Conservation (phyloP, 495 filamentous ascomycete species). For the Penicillium alfredii region DNA sequence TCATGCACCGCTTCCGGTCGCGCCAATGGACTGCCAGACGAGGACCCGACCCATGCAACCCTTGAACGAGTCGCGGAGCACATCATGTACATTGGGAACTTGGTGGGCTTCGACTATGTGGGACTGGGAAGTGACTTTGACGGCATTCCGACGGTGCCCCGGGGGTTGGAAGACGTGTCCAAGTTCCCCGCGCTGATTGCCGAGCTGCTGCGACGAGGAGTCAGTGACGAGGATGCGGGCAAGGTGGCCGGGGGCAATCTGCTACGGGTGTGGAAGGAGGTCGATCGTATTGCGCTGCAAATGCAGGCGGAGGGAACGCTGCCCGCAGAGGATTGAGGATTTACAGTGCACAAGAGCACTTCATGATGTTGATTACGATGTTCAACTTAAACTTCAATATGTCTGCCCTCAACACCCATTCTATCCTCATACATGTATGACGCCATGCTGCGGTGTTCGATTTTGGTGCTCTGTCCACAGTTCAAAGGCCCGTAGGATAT, state of each 20-base stretch:
- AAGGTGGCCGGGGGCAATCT: slow-evolving; percentile 70
- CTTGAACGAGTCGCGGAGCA: slow-evolving; percentile 70
- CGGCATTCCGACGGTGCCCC: slow-evolving; percentile 44
- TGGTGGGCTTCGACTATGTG: slow-evolving; percentile 55
- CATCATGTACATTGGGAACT: slow-evolving; percentile 49
- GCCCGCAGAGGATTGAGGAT: slow-evolving; percentile 55
- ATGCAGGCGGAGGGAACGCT: slow-evolving; percentile 54
- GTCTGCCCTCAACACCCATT: too few species aligned
- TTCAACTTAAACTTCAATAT: too few species aligned
- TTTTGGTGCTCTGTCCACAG: background rate
- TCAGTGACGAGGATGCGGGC: slow-evolving; percentile 59
- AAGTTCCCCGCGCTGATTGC: slow-evolving; percentile 77
- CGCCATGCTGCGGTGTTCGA: too few species aligned
- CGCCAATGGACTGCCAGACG: slow-evolving; percentile 37
- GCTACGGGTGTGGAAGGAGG: slow-evolving; percentile 69
- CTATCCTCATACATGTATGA: too few species aligned
- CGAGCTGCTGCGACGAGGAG: slow-evolving; percentile 60
- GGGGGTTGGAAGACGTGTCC: slow-evolving; percentile 66
- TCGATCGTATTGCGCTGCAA: slow-evolving; percentile 57
- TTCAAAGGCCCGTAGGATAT: slow-evolving; percentile 17
- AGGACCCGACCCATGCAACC: slow-evolving; percentile 60
- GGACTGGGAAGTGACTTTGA: slow-evolving; percentile 62
- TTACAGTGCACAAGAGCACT: too few species aligned
- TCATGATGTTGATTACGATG: too few species aligned
- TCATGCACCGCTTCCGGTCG: slow-evolving; percentile 46